These are phyloP conservation scores for Astragalus glycyphyllos DNA, from an alignment of 306 rosid species.

Conservation along the genomic window DNA sequence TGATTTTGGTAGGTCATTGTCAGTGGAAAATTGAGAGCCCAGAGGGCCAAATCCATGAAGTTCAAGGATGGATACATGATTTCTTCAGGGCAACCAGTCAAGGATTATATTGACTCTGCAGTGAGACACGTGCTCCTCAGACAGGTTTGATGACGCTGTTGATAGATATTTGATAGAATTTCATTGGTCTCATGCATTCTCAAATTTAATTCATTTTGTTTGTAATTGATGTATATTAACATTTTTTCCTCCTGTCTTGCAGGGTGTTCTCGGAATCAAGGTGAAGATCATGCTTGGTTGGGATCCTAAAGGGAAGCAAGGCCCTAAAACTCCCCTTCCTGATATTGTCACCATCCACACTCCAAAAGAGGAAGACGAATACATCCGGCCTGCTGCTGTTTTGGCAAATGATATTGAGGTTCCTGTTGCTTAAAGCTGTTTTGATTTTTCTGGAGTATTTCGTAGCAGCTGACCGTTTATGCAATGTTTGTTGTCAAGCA, in stretches of 20 bases:
- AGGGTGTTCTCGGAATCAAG: constrained; percentile 12
- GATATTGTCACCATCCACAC: constrained; percentile 22
- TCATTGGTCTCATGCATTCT: neutral
- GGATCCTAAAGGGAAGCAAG: constrained; percentile 23
- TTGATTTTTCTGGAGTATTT: constrained; percentile 1
- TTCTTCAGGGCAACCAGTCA: constrained; percentile 28
- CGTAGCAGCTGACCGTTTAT: neutral
- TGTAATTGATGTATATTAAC: neutral
- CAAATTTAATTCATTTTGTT: neutral
- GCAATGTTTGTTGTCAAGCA: constrained; percentile 6
- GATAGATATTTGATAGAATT: too few species aligned
- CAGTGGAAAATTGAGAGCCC: constrained; percentile 29
- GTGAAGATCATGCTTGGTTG: constrained; percentile 26
- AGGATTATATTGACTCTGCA: constrained; percentile 31
- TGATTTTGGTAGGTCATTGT: constrained; percentile 22
- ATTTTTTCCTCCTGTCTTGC: neutral
- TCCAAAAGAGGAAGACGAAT: constrained; percentile 17
- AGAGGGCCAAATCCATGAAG: constrained; percentile 31
- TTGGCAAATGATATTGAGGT: constrained; percentile 18
- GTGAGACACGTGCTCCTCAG: constrained; percentile 30
- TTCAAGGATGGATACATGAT: constrained; percentile 34
- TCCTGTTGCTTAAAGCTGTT: constrained; percentile 1
- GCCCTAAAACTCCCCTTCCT: constrained; percentile 15
- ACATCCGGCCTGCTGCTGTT: neutral
- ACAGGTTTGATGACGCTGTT: constrained; percentile 7